phyloP scores from a whole-genome alignment of 768 basidiomycete species.

The Leccinum sublutescens region DNA sequence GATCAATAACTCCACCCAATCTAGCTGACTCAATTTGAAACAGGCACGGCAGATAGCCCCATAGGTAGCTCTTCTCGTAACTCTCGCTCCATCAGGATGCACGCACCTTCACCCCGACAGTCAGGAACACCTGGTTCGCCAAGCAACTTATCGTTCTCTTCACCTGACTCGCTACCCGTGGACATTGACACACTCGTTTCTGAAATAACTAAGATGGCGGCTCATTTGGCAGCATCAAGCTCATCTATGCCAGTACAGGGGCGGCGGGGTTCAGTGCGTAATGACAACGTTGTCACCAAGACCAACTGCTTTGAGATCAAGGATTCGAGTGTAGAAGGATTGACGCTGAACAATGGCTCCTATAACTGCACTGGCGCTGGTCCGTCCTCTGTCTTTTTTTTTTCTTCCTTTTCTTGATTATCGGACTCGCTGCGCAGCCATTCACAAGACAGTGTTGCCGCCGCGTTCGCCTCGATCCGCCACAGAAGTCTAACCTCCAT shows the following conservation, averaged over 20 bases:
- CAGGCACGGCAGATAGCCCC: not conserved
- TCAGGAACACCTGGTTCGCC: not conserved
- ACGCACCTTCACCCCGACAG: conserved; percentile 7
- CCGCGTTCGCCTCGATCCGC: not conserved
- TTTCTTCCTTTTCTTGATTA: not conserved
- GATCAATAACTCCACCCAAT: not conserved
- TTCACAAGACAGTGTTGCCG: conserved; percentile 6
- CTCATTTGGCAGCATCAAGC: not conserved
- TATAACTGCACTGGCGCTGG: conserved; percentile 8
- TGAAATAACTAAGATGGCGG: not conserved
- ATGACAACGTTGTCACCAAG: not conserved
- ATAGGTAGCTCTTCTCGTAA: not conserved
- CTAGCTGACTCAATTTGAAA: not conserved
- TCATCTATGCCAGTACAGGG: not conserved
- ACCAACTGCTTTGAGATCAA: conserved; percentile 1
- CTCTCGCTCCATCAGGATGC: conserved; percentile 4
- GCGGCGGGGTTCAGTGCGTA: not conserved
- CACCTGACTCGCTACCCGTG: not conserved
- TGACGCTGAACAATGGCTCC: conserved; percentile 12
- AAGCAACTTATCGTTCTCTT: not conserved
- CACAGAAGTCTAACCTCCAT: not conserved
- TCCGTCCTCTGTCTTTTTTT: conserved; percentile 1
- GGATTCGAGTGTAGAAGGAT: not conserved
- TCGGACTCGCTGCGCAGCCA: conserved; percentile 2
- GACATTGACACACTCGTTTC: not conserved